Evolutionary conservation across 805 yeast genomes (phyloP), one percentile per base, ranked within the genome.

Genomic region (Barnettozyma wickerhamii): DNA sequence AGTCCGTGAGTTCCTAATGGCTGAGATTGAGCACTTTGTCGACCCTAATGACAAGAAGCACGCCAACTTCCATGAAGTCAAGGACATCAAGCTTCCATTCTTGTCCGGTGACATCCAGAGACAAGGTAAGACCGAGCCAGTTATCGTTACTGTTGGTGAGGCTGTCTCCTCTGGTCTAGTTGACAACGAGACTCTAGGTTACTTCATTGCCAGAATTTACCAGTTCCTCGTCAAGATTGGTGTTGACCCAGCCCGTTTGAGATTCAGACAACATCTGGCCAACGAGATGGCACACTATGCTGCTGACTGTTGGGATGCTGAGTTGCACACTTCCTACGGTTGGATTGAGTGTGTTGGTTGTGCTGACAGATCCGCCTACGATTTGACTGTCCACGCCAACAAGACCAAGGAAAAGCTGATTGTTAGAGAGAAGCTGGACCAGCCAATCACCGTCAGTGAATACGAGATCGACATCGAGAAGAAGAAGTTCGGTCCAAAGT

Each of bases 311-410:
- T 93, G 99, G 99, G 99, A 93, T 70, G 97, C 95, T 51, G 99
- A 93, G 72, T 74, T 93, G 58, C 81, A 85, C 55, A 82, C 96
- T 32, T 87, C 96, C 26, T 93, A 88, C 58, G 99, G 99, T 56
- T 93, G 99, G 99, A 86, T 93, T 56, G 99, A 93, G 72, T 95
- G 99, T 81, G 97, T 93, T 63, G 99, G 99, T 53, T 93, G 98
- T 72, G 99, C 99, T 51, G 99, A 93, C 70, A 81, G 99, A 73
- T 86, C 96, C 34, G 99, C 99, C 31, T 93, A 88, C 63, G 99
- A 93, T 70, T 78, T 93, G 65, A 77, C 91, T 36, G 99, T 95
- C 47, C 99, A 93, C 64, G 69, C 97, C 33, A 93, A 91, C 42
- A 85, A 86, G 68, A 93, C 99, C 43, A 88, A 88, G 67, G 96